Evolutionary conservation across 163 green algal species (phyloP).

Genomic region (Dunaliella salina): DNA sequence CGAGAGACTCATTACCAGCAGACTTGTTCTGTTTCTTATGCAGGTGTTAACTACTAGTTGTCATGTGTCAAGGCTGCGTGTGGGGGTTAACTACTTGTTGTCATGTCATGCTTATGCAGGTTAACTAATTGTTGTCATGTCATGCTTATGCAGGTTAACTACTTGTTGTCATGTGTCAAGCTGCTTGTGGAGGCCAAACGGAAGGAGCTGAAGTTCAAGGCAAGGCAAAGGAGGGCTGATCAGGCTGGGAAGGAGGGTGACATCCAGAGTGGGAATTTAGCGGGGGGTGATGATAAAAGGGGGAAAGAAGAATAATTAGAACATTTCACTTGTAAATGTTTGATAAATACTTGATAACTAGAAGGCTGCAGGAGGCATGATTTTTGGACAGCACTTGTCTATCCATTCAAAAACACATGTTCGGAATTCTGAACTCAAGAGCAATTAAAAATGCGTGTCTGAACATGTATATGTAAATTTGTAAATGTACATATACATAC

Average conservation of each 20-base stretch:
- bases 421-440: no score
- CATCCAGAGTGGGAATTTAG: background rate
- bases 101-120: no score
- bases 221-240: slow-evolving; percentile 28
- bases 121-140: slow-evolving; percentile 58
- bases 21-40: background rate
- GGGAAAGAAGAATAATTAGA: background rate
- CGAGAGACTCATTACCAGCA: no score
- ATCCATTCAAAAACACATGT: no score
- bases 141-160: slow-evolving; percentile 53
- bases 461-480: no score
- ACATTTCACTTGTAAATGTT: background rate
- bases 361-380: no score
- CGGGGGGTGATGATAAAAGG: background rate
- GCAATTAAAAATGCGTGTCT: no score
- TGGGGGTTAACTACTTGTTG: slow-evolving; percentile 73
- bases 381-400: no score
- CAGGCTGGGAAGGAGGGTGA: background rate
- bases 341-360: no score
- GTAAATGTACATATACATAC: no score
- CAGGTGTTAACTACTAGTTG: slow-evolving; percentile 66
- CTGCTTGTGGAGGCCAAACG: slow-evolving; percentile 66
- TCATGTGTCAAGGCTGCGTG: slow-evolving; percentile 35
- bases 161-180: slow-evolving; percentile 38
- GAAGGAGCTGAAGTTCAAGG: slow-evolving; percentile 55